Base-by-base conservation (phyloP, 495 filamentous ascomycete species). In the Tuber melanosporum region DNA sequence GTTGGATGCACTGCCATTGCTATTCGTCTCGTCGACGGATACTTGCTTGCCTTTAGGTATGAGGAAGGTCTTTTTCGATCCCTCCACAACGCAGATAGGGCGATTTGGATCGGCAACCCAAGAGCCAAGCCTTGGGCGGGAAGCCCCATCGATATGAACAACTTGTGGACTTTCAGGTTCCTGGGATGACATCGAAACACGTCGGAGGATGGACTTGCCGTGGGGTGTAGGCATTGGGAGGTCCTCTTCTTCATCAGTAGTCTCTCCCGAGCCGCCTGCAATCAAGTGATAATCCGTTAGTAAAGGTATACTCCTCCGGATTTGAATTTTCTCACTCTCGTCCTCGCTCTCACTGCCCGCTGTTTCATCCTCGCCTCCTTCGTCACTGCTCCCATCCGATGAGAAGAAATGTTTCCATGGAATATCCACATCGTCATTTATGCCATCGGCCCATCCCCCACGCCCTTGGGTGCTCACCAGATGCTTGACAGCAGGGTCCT, bases 161-260 rank as follows among this genome's bases (percentile, higher is more conserved):
- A 82, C 75, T 52, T 82, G 81, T 41, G 81, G 81, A 73, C 80
- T 80, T 47, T 77, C 66, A 5, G 77, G 74, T 66, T 71, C 69
- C 10, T 72, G 39, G 47, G 81, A 80, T 26, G 78, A 76, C 43
- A 77, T 66, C 7, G 82, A 81, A 46, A 75, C 82, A 26, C 81
- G 81, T 32, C 79, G 81, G 70, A 83, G 77, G 72, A 80, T 83
- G 43, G 81, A 82, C 73, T 83, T 79, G 36, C 76, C 76, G 36
- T 75, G 75, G 17, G 82, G 82, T 62, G 79, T 81, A 41, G 82
- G 82, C 76, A 81, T 83, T 42, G 82, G 82, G 49, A 83, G 82
- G 66, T 83, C 78, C 17, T 83, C 82, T 73, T 83, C 82, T 26
- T 81, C 81, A 74, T 83, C 82, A 45, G 82, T 83, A n/a, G 82